Percentiles rank a stretch among this genome's conserved stretches.
Evolutionary conservation across 2,329 filamentous ascomycete species (phyloP).

Genomic region (Clathrospora elynae): DNA sequence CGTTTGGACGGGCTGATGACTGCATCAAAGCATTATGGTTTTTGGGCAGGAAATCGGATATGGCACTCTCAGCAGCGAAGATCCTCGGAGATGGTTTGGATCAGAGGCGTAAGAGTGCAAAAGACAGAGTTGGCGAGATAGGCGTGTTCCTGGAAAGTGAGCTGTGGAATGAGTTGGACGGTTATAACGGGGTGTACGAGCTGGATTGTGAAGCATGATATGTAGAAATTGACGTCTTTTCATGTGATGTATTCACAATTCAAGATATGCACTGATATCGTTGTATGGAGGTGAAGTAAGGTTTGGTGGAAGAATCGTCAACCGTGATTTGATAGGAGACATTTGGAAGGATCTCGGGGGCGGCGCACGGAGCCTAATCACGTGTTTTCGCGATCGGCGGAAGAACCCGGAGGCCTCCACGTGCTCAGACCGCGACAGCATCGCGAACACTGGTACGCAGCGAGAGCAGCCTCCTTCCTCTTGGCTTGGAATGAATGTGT

Average conservation of each 20-base stretch:
- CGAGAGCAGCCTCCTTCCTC: too few species aligned
- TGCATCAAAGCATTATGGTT: conserved; percentile 62
- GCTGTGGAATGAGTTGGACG: conserved; percentile 36
- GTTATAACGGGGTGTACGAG: conserved; percentile 23
- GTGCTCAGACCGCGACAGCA: too few species aligned
- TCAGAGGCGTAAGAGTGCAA: conserved; percentile 27
- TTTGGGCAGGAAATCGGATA: conserved; percentile 62
- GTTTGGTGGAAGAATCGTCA: not conserved
- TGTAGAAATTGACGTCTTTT: conserved; percentile 6
- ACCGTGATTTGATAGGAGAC: too few species aligned
- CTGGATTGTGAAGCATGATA: conserved; percentile 26
- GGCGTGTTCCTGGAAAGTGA: conserved; percentile 30
- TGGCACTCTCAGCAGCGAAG: conserved; percentile 50
- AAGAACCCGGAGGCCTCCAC: too few species aligned
- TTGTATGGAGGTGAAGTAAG: not conserved
- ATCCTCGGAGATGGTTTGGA: conserved; percentile 46
- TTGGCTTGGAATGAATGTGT: too few species aligned
- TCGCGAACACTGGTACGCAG: too few species aligned
- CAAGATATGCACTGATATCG: not conserved
- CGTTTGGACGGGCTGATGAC: conserved; percentile 51
- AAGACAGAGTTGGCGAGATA: conserved; percentile 33
- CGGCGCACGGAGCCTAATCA: conserved; percentile 1
- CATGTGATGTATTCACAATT: conserved; percentile 2
- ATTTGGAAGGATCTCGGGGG: too few species aligned
- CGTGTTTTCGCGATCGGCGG: conserved; percentile 8